These are phyloP conservation scores for Handroanthus guayacan DNA, from an alignment of 257 asterid genomes.

Conservation along the genomic window DNA sequence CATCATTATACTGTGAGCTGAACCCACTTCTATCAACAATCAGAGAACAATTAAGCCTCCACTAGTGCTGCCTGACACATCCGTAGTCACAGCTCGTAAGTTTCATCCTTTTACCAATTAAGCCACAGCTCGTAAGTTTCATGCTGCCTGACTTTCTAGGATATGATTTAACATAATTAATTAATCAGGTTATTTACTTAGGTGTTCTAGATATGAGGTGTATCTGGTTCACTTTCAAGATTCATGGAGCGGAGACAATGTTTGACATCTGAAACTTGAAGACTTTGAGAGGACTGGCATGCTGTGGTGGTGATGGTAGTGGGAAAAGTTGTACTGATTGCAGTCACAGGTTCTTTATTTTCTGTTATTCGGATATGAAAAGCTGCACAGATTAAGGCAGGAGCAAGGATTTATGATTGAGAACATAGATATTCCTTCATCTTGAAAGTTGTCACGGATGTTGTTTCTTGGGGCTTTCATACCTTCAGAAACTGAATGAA, in stretches of 20 bases:
- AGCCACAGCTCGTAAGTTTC: not conserved
- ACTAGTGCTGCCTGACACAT: not conserved
- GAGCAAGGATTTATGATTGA: not conserved
- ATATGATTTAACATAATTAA: not conserved
- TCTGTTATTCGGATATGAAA: not conserved
- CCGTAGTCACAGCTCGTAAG: not conserved
- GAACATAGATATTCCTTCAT: not conserved
- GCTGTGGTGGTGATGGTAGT: not conserved
- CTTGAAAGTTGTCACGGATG: not conserved
- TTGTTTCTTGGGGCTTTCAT: not conserved
- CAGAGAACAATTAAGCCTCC: not conserved
- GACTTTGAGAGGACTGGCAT: not conserved
- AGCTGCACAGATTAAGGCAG: not conserved
- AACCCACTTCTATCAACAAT: not conserved
- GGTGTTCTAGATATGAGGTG: not conserved
- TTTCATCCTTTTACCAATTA: not conserved
- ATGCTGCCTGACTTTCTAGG: no score
- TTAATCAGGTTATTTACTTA: not conserved
- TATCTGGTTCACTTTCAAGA: not conserved
- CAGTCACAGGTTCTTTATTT: not conserved
- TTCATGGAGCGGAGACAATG: not conserved
- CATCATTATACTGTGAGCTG: not conserved
- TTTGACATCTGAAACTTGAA: not conserved
- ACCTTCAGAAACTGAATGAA: not conserved
- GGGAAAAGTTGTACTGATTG: not conserved